Conservation (phyloP, 352 stramenopile species). For the Salisapilia sapeloensis region DNA sequence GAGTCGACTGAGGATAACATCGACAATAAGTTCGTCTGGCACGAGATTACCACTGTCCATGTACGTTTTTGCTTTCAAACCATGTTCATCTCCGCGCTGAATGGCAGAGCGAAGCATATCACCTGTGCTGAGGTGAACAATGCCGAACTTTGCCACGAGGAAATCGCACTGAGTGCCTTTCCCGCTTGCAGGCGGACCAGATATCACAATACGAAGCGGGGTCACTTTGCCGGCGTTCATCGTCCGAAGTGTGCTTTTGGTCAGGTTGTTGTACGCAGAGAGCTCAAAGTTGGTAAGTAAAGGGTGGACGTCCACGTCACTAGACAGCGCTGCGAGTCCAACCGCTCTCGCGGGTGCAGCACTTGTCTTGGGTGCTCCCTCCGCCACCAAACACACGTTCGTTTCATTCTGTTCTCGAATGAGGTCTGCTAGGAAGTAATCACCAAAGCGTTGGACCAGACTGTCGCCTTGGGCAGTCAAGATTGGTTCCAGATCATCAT, state of each 20-base stretch:
- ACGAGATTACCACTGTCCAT: constrained; percentile 30
- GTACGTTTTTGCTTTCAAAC: constrained; percentile 14
- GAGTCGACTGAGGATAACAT: constrained; percentile 52
- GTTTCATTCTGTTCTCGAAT: constrained; percentile 77
- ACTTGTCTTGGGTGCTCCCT: constrained; percentile 13
- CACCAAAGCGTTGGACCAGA: constrained; percentile 60
- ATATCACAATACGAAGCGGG: constrained; percentile 23
- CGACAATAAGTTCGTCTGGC: constrained; percentile 25
- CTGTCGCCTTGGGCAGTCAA: constrained; percentile 34
- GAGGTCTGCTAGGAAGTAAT: constrained; percentile 88
- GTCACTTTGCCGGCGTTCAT: constrained; percentile 12
- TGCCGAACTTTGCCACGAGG: constrained; percentile 66
- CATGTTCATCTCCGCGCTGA: constrained; percentile 14
- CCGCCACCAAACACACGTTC: constrained; percentile 71
- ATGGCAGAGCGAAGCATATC: constrained; percentile 84
- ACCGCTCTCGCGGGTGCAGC: constrained; percentile 39
- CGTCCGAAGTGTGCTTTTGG: constrained; percentile 12
- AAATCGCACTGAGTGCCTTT: constrained; percentile 94
- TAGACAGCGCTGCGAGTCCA: constrained; percentile 65
- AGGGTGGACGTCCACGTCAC: constrained; percentile 64
- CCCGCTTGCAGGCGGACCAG: constrained; percentile 72
- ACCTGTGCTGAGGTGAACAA: constrained; percentile 82
- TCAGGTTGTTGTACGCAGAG: constrained; percentile 55
- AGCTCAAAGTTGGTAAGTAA: constrained; percentile 81
- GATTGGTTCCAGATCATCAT: constrained; percentile 65